Evolutionary conservation across 2,329 filamentous ascomycete genomes (phyloP).

Genomic region (Fusarium chuoi): DNA sequence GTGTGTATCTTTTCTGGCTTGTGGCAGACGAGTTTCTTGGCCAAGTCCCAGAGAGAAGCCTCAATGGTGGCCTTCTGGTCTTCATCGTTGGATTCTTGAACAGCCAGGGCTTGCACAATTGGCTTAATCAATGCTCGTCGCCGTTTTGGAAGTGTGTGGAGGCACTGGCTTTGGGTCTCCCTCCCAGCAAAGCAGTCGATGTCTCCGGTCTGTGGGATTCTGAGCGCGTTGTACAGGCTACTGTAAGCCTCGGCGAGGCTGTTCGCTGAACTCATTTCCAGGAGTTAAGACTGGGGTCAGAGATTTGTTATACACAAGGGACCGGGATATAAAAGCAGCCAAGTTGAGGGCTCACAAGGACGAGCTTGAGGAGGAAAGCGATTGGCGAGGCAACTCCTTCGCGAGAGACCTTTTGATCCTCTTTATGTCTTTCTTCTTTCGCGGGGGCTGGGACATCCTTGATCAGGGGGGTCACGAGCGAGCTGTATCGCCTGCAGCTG

Average conservation of each 20-base stretch:
- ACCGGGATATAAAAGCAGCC: neutral
- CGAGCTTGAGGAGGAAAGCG: neutral
- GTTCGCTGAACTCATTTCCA: neutral
- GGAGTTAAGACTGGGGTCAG: neutral
- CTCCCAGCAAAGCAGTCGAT: neutral
- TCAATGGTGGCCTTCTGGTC: neutral
- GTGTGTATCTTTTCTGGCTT: neutral
- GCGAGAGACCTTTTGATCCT: neutral
- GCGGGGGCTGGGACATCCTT: neutral
- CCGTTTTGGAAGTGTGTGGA: neutral
- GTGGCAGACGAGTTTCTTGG: neutral
- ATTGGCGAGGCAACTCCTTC: neutral
- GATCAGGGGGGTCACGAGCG: neutral
- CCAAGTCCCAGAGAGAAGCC: neutral
- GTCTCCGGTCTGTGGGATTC: neutral
- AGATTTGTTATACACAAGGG: too few species aligned
- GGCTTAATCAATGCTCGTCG: neutral
- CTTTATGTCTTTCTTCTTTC: neutral
- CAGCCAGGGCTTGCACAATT: neutral
- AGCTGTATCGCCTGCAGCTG: conserved; percentile 10
- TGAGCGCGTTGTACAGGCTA: conserved; percentile 10
- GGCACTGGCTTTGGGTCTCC: neutral
- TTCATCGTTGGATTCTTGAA: neutral
- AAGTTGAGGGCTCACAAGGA: neutral
- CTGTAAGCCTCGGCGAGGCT: neutral